Percentiles rank a stretch among this genome's conserved stretches.
These are phyloP conservation scores for Venturia carpophila DNA, from an alignment of 2,329 filamentous ascomycete species.

Conservation along the genomic window DNA sequence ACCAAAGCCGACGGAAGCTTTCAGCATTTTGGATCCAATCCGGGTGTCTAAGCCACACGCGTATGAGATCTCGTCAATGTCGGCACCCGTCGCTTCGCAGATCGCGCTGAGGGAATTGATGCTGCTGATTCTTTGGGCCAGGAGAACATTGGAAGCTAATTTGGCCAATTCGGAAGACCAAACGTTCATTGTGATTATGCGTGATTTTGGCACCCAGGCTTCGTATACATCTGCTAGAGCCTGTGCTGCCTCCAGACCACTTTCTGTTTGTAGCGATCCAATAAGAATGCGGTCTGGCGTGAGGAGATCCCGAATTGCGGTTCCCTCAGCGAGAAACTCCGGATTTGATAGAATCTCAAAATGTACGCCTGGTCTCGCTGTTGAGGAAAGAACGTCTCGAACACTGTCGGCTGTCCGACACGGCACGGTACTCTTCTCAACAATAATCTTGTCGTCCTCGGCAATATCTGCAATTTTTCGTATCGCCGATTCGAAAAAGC, in stretches of 20 bases:
- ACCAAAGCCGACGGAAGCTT: conserved; percentile 70
- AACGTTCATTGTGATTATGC: conserved; percentile 63
- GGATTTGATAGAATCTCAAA: conserved; percentile 75
- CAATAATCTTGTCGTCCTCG: conserved; percentile 60
- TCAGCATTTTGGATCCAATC: conserved; percentile 62
- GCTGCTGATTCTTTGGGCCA: conserved; percentile 70
- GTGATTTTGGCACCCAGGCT: conserved; percentile 58
- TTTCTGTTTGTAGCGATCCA: conserved; percentile 55
- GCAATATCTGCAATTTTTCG: conserved; percentile 59
- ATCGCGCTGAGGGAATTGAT: conserved; percentile 76
- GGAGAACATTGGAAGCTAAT: conserved; percentile 68
- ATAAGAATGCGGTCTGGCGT: conserved; percentile 66
- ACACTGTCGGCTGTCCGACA: conserved; percentile 65
- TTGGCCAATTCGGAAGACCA: conserved; percentile 74
- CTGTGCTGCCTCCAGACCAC: conserved; percentile 54
- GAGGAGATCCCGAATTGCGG: conserved; percentile 62
- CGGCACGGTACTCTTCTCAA: conserved; percentile 74
- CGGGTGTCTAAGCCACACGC: conserved; percentile 61
- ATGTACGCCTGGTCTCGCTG: conserved; percentile 54
- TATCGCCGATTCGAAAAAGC: conserved; percentile 61
- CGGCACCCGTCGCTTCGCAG: conserved; percentile 65
- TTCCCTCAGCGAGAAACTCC: conserved; percentile 71
- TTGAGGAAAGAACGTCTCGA: conserved; percentile 51
- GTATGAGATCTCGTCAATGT: conserved; percentile 61
- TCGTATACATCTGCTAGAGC: conserved; percentile 59